Base-by-base conservation (phyloP, 352 stramenopile species). In the Pythium sukuiense region DNA sequence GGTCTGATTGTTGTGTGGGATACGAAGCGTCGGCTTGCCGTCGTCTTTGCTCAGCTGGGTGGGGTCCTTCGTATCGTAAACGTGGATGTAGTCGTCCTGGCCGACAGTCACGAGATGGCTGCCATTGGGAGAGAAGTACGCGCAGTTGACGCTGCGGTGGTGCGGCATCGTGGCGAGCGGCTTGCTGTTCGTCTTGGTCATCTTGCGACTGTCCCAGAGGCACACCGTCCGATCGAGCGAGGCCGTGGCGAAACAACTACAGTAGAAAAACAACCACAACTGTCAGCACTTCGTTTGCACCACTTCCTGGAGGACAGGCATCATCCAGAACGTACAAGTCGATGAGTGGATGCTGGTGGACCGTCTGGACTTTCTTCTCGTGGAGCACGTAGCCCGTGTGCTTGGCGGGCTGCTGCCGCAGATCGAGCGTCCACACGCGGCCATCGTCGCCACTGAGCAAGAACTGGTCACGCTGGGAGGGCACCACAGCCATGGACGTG, bases 321-420 rank as follows among this genome's bases (percentile, higher is more conserved):
- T 24, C 20, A 24, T 24, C 20, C 20, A 24, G 20, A 24, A 24
- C 81, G 58, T 83, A 93, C 85, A 83, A 83, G 29, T 87, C 62
- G 3, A 76, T 60, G 13, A 60, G 68, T 11, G 87, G 84, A 46
- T 96, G 87, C 54, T 83, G 72, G 52, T 88, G 76, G n/a, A 96
- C 85, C 0, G 87, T 96, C 61, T 96, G 93, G 55, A 94, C 75
- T 73, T 93, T 96, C 65, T 93, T 94, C 55, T 93, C 87, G 41
- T 96, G 87, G 20, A 93, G 61, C 13, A 67, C 13, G 55, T 81
- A 93, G 9, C 32, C 69, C 6, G 74, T 71, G 16, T 69, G 67
- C 48, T 71, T 77, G 27, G 59, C 59, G 9, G 59, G 66, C 5
- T 29, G 13, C n/a, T 74, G 59, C 13, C 87, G 81, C 30, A 68